A percentile compares a stretch with the other conserved stretches of the same genome.
These are phyloP conservation scores for Didymella lethalis DNA, from an alignment of 2,329 filamentous ascomycete species.

Conservation along the genomic window DNA sequence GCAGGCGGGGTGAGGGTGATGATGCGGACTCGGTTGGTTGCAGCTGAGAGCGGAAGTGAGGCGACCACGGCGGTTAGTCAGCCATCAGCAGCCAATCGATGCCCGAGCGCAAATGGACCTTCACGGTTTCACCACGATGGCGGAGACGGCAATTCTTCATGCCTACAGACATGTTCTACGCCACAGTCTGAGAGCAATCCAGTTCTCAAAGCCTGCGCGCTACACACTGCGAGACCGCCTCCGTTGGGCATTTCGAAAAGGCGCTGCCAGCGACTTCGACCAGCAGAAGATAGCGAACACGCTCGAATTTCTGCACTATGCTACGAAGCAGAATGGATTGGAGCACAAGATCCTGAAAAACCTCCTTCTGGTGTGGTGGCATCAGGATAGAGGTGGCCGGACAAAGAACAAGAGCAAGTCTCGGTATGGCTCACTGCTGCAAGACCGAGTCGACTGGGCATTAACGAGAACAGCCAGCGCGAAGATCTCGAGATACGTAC, in stretches of 20 bases:
- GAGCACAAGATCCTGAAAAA: conserved; percentile 79
- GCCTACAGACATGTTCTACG: conserved; percentile 77
- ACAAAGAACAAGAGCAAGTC: conserved; percentile 39
- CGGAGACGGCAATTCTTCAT: conserved; percentile 60
- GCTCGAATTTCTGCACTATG: conserved; percentile 72
- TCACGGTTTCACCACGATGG: conserved; percentile 34
- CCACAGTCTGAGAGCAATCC: conserved; percentile 71
- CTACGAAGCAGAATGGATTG: conserved; percentile 68
- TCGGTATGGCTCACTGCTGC: conserved; percentile 25
- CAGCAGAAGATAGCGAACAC: conserved; percentile 67
- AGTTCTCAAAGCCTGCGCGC: conserved; percentile 73
- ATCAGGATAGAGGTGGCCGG: conserved; percentile 47
- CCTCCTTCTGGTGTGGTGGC: conserved; percentile 62
- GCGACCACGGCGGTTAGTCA: conserved; percentile 14
- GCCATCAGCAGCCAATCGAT: conserved; percentile 13
- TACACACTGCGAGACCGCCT: conserved; percentile 64
- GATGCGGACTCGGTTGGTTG: conserved; percentile 14
- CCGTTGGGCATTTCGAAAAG: conserved; percentile 52
- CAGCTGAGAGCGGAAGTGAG: conserved; percentile 11
- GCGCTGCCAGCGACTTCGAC: conserved; percentile 41
- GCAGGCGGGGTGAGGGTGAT: conserved; percentile 32
- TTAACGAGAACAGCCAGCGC: conserved; percentile 27
- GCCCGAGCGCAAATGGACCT: conserved; percentile 14
- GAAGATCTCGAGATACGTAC: conserved; percentile 44
- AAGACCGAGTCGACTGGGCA: conserved; percentile 1